Evolutionary conservation across 768 basidiomycete species (phyloP).

Genomic region (Agrocybe chaxingu): DNA sequence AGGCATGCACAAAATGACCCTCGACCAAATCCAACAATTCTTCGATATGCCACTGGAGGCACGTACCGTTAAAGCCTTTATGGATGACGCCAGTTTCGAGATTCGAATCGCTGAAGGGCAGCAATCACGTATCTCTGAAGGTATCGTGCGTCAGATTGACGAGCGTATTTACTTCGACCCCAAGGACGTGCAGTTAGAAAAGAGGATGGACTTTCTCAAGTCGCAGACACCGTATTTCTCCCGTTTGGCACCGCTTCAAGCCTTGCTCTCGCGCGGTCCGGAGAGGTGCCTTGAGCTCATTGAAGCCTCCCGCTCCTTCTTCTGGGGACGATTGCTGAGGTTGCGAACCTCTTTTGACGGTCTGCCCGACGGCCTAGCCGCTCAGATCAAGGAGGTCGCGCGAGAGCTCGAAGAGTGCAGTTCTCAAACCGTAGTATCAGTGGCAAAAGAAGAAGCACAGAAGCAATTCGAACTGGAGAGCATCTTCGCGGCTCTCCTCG

Average conservation of each 20-base stretch:
- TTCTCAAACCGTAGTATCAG: not conserved
- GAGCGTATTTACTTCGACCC: slow-evolving; percentile 2
- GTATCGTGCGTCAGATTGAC: not conserved
- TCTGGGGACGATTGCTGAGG: slow-evolving; percentile 11
- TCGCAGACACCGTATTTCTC: slow-evolving; percentile 1
- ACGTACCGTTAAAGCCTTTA: slow-evolving; percentile 7
- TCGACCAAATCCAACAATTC: not conserved
- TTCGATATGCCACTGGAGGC: slow-evolving; percentile 10
- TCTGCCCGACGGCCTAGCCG: slow-evolving; percentile 6
- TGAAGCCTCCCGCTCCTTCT: slow-evolving; percentile 8
- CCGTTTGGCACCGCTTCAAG: slow-evolving; percentile 7
- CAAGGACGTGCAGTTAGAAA: slow-evolving; percentile 3
- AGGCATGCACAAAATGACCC: slow-evolving; percentile 3
- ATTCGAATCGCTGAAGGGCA: slow-evolving; percentile 1
- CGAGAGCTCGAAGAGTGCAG: slow-evolving; percentile 8
- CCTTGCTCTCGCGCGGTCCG: slow-evolving; percentile 9
- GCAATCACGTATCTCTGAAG: slow-evolving; percentile 2
- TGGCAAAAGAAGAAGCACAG: slow-evolving; percentile 4
- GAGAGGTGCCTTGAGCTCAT: slow-evolving; percentile 12
- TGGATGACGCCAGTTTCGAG: slow-evolving; percentile 2
- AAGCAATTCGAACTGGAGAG: slow-evolving; percentile 9
- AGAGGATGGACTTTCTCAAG: slow-evolving; percentile 6
- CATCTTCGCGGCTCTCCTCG: slow-evolving; percentile 3
- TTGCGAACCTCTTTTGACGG: slow-evolving; percentile 10
- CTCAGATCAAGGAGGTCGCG: not conserved